Percentiles rank a stretch among this genome's conserved stretches.
Conservation (phyloP, 2,329 filamentous ascomycete species). For the Apiospora aurea region DNA sequence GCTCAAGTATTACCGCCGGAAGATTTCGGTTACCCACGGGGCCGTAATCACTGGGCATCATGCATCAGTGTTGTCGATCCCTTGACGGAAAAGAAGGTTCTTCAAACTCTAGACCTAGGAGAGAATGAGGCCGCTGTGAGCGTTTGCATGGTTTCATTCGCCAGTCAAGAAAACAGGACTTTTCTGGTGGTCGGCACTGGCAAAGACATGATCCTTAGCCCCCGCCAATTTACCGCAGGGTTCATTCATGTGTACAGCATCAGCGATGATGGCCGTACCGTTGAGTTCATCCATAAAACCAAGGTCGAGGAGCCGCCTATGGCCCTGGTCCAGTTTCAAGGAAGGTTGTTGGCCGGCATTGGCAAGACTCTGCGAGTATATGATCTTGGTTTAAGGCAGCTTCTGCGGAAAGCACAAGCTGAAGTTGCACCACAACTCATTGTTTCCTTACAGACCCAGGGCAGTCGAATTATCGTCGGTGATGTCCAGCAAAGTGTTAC, state of each 20-base stretch:
- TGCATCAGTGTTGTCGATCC: conserved; percentile 95
- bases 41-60: conserved; percentile 88
- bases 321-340: conserved; percentile 93
- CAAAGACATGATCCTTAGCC: conserved; percentile 84
- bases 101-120: conserved; percentile 81
- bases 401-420: conserved; percentile 90
- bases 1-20: conserved; percentile 73
- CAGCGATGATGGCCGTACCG: conserved; percentile 81
- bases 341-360: conserved; percentile 84
- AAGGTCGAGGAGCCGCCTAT: conserved; percentile 88
- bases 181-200: conserved; percentile 96
- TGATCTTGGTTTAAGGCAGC: conserved; percentile 89
- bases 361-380: conserved; percentile 85
- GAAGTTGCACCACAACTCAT: conserved; percentile 84
- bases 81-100: conserved; percentile 72
- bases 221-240: conserved; percentile 77
- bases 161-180: conserved; percentile 85
- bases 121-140: conserved; percentile 94
- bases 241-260: conserved; percentile 95
- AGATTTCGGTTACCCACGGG: conserved; percentile 89
- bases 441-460: conserved; percentile 86
- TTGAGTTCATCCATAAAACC: conserved; percentile 97
- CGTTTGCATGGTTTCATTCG: conserved; percentile 82
- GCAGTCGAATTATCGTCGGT: conserved; percentile 84
- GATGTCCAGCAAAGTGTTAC: conserved; percentile 93